Evolutionary conservation across 2,329 filamentous ascomycete genomes (phyloP), one percentile per base, ranked within the genome.

Genomic region (Helminthosporium solani): DNA sequence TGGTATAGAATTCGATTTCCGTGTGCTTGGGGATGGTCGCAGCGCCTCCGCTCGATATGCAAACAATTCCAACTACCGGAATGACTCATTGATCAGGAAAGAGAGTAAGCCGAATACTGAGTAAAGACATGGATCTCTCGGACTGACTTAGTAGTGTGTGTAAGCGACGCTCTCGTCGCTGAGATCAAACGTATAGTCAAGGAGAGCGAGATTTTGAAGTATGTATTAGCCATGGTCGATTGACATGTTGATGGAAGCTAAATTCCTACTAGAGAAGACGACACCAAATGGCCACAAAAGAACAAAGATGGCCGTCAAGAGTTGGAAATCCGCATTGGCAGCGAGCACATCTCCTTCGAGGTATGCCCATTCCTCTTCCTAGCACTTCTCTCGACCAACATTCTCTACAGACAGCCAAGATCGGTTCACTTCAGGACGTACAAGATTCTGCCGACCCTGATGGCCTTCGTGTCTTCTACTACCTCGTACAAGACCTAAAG

Each of bases 61-160:
- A 55, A 99, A 99, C 79, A 99, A 99, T 74, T 97, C 92, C 47
- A 99, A 99, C 75, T 99, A 99, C 75, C 86, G 94, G 66, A 99
- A 99, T 74, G 94, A 99, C 70, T 96, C 91, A 53, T 77, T 99
- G 60, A 99, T 99, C 67, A 87, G 94, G 56, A 99, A 99, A 91
- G 94, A 99, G 78, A 99, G 94, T 96, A 78, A 60, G 90, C 14
- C 72, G 15, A 25, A 3, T 23, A 14, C 9, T 5, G 5, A 15
- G n/a, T 9, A 2, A 25, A 12, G 7, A 7, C 20, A 12, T 21
- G 12, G 28, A 31, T 8, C 7, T 3, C 3, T 5, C 9, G 30
- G 30, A 20, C 52, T 61, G 12, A 61, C 18, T 2, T 18, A 23
- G 44, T 56, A 97, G 92, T 99, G 94, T 96, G 90, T 64, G 90